phyloP scores from a whole-genome alignment of 1,284 basidiomycete species.

The Ustilago curta region DNA sequence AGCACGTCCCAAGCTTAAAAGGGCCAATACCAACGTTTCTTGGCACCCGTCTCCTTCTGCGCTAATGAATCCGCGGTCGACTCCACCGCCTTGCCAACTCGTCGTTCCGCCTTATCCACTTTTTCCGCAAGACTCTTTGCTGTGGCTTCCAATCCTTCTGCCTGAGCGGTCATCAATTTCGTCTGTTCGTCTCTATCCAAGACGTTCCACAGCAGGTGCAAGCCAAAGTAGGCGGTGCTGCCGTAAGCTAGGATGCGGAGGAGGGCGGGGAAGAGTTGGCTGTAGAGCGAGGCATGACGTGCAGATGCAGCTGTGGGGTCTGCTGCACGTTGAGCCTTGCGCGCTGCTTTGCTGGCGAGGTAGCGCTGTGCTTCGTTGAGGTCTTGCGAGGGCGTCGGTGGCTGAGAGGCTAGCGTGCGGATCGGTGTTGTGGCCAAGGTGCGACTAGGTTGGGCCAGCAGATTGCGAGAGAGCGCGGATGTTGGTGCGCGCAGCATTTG shows the following conservation, averaged over 20 bases:
- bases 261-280: constrained; percentile 61
- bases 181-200: constrained; percentile 58
- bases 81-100: background rate
- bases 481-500: background rate
- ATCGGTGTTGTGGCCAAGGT: constrained; percentile 7
- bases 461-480: background rate
- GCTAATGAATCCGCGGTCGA: background rate
- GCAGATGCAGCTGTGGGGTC: constrained; percentile 35
- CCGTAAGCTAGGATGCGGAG: constrained; percentile 65
- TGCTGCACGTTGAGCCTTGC: constrained; percentile 13
- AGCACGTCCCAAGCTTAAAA: constrained; percentile 10
- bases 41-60: background rate
- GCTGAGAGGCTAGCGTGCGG: constrained; percentile 12
- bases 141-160: constrained; percentile 29
- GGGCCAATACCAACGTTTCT: constrained; percentile 36
- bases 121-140: constrained; percentile 35
- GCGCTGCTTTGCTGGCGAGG: constrained; percentile 40
- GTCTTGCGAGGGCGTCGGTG: constrained; percentile 14
- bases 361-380: constrained; percentile 47
- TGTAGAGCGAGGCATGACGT: constrained; percentile 59
- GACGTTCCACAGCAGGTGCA: constrained; percentile 63
- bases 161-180: constrained; percentile 36
- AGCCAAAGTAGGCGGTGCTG: constrained; percentile 62
- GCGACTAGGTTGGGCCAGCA: background rate
- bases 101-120: constrained; percentile 19